phyloP scores from a whole-genome alignment of 2,329 filamentous ascomycete species.

The Alternaria sp. region DNA sequence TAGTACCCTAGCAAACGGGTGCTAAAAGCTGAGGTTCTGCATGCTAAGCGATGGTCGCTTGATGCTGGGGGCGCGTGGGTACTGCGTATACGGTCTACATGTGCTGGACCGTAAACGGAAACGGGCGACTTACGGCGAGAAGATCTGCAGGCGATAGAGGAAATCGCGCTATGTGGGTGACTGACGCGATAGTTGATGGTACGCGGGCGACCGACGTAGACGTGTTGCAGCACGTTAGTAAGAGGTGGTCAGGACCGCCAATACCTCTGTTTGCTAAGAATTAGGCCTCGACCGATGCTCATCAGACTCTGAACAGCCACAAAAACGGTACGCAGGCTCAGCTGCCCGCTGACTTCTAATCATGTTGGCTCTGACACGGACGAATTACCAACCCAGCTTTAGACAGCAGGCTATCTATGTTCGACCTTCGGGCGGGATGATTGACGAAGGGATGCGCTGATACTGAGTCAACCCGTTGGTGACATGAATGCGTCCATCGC shows the following conservation, averaged over 20 bases:
- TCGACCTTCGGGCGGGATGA: background rate
- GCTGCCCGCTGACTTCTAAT: background rate
- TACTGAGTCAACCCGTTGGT: background rate
- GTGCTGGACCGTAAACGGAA: slow-evolving; percentile 16
- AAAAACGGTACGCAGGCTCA: background rate
- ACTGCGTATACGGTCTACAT: slow-evolving; percentile 21
- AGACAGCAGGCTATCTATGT: background rate
- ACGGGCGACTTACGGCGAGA: slow-evolving; percentile 6
- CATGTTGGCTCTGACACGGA: slow-evolving; percentile 1
- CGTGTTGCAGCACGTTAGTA: slow-evolving; percentile 1
- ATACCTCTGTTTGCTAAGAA: slow-evolving; percentile 11
- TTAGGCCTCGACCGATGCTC: slow-evolving; percentile 12
- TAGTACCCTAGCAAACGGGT: slow-evolving; percentile 10
- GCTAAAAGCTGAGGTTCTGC: slow-evolving; percentile 25
- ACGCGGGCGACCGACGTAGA: background rate
- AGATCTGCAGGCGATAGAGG: slow-evolving; percentile 6
- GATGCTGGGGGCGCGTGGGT: slow-evolving; percentile 27
- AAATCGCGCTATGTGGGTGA: background rate
- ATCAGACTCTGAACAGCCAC: slow-evolving; percentile 2
- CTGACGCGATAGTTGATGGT: slow-evolving; percentile 1
- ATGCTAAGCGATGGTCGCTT: slow-evolving; percentile 27
- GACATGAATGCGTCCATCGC: slow-evolving; percentile 3
- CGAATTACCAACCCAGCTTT: slow-evolving; percentile 5
- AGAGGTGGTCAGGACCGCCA: slow-evolving; percentile 2
- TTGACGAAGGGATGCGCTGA: background rate